Base-by-base conservation (phyloP, 73 alveolate species). In the Paramecium sexaurelia region DNA sequence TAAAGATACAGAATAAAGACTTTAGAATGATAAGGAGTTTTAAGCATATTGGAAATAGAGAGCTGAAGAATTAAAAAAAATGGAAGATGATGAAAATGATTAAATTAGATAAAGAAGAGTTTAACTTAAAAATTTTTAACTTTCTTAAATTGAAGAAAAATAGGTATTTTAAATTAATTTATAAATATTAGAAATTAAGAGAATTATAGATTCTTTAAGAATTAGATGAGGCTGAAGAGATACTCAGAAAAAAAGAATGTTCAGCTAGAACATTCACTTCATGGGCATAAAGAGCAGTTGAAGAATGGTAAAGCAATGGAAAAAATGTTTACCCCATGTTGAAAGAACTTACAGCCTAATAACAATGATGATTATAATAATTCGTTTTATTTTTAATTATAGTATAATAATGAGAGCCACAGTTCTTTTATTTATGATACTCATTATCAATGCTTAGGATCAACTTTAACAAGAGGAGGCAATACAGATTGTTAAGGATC, bases 241-340 rank as follows among this genome's bases (percentile, higher is more conserved):
- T 95, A 47, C 88, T 95, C 73, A 92, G 96, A 27, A 92, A 95
- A 39, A 88, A 96, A 24, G 98, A 96, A 82, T 92, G 92, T 47
- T 95, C 95, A 66, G 97, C 93, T 78, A 95, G 96, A 92, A 92
- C 96, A 86, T 97, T 97, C 93, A 92, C 93, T 39, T 94, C 97
- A 55, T 97, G 96, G 93, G 99, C 99, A 19, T 98, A 97, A 90
- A 87, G 95, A 92, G 92, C 95, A 82, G 92, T 97, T 22, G 93
- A 85, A 37, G 98, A 97, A 87, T 96, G 98, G 98, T 92, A 92
- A 67, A 93, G 71, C 67, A 93, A 95, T 37, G 99, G 99, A 10
- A 97, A 97, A 91, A 94, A 94, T 93, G 97, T 96, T 36, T 92
- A 88, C 75, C 99, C 99, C 15, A 92, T 97, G 45, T 57, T 97